phyloP scores from a whole-genome alignment of 768 basidiomycete species.

The Sarcomyxa edulis region DNA sequence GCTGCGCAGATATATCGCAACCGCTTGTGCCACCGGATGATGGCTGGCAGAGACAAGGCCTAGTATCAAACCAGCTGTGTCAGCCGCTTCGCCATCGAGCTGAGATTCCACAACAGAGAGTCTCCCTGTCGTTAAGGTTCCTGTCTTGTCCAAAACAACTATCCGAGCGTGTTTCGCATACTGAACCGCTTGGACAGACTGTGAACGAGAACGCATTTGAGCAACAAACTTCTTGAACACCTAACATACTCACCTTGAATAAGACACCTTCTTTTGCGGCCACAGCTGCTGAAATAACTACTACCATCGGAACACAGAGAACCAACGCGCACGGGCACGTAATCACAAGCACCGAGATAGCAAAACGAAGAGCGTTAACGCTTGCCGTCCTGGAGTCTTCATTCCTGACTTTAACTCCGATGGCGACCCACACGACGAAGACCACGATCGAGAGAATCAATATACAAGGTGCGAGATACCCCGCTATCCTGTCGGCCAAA shows the following conservation, averaged over 20 bases:
- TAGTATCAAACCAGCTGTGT: constrained; percentile 19
- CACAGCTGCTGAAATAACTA: constrained; percentile 14
- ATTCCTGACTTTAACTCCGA: constrained; percentile 23
- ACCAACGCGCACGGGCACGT: constrained; percentile 45
- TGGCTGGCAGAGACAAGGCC: constrained; percentile 25
- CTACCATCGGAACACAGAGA: neutral
- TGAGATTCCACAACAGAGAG: constrained; percentile 31
- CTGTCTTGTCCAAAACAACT: constrained; percentile 58
- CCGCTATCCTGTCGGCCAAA: constrained; percentile 45
- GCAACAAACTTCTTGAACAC: constrained; percentile 11
- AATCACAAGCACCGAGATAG: constrained; percentile 45
- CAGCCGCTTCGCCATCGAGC: constrained; percentile 15
- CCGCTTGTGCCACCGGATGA: constrained; percentile 29
- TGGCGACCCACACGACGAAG: constrained; percentile 30
- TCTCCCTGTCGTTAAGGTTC: constrained; percentile 44
- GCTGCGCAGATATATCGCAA: constrained; percentile 28
- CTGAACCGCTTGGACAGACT: constrained; percentile 37
- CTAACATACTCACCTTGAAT: no score
- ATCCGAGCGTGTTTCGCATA: constrained; percentile 33
- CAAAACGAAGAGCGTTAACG: constrained; percentile 40
- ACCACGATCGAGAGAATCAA: constrained; percentile 31
- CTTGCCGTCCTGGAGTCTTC: constrained; percentile 18
- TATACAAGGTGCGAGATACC: constrained; percentile 43
- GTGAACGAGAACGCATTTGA: constrained; percentile 25
- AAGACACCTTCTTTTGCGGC: no score